A percentile compares a stretch with the other conserved stretches of the same genome.
Conservation (phyloP, 306 rosid genomes). For the Herpetospermum pedunculosum region DNA sequence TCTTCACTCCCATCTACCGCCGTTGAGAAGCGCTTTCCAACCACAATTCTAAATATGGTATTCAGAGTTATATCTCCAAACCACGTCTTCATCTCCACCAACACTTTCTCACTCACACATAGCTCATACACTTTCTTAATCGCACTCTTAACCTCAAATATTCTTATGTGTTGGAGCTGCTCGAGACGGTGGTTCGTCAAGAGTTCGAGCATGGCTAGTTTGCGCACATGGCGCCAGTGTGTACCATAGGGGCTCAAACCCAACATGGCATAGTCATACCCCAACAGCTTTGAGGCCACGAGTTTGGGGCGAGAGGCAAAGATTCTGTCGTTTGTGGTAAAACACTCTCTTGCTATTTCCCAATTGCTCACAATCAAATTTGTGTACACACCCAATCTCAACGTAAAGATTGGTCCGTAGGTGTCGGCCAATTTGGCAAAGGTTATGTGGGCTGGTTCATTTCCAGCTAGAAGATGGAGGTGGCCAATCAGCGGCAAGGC, state of each 20-base stretch:
- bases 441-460: slow-evolving; percentile 10
- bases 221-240: not conserved
- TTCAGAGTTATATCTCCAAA: not conserved
- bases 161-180: not conserved
- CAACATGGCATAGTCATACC: slow-evolving; percentile 14
- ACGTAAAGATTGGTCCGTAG: slow-evolving; percentile 15
- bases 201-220: not conserved
- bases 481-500: not conserved
- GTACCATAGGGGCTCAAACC: not conserved
- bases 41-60: not conserved
- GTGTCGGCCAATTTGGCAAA: slow-evolving; percentile 21
- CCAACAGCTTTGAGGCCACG: not conserved
- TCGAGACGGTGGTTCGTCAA: slow-evolving; percentile 15
- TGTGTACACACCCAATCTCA: slow-evolving; percentile 5
- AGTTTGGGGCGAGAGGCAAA: slow-evolving; percentile 19
- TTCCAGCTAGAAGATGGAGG: not conserved
- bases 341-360: slow-evolving; percentile 42
- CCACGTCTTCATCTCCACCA: slow-evolving; percentile 3
- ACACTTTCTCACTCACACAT: slow-evolving; percentile 16
- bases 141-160: slow-evolving; percentile 13
- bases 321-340: slow-evolving; percentile 22
- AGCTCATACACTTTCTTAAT: not conserved
- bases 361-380: slow-evolving; percentile 25
- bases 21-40: slow-evolving; percentile 10
- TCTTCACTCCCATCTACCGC: too few relatives aligned